Conservation (phyloP, 73 alveolate species). For the Paramecium sonneborni region DNA sequence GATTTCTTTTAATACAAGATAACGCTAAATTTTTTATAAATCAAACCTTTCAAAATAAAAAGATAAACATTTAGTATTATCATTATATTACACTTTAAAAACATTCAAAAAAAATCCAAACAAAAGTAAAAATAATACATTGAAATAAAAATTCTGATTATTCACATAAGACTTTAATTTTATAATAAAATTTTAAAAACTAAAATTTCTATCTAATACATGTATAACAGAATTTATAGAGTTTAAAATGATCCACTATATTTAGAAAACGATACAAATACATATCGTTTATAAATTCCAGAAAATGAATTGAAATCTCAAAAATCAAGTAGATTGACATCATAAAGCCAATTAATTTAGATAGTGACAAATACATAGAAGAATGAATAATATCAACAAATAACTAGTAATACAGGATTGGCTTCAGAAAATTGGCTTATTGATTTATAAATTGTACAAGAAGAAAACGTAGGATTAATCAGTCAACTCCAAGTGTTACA, state of each 20-base stretch:
- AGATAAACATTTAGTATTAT: neutral
- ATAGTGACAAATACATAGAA: neutral
- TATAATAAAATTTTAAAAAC: neutral
- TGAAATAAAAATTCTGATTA: too few species aligned
- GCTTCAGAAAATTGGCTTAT: neutral
- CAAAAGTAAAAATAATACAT: too few species aligned
- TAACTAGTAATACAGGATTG: neutral
- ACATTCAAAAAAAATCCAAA: too few species aligned
- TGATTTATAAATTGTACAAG: neutral
- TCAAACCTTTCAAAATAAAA: neutral
- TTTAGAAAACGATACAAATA: neutral
- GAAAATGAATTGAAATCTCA: neutral
- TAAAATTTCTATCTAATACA: neutral
- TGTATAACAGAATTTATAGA: neutral
- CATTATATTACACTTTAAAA: too few species aligned
- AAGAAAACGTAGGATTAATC: neutral
- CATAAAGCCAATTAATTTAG: neutral
- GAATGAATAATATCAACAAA: neutral
- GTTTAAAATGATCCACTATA: neutral
- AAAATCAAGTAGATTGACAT: neutral
- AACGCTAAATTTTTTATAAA: too few species aligned
- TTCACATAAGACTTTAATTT: too few species aligned
- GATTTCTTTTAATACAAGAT: too few species aligned
- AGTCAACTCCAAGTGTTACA: constrained; percentile 11
- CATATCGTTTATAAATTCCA: neutral